Base-by-base conservation (phyloP, 2,329 filamentous ascomycete species). In the Lecanosticta acicola region DNA sequence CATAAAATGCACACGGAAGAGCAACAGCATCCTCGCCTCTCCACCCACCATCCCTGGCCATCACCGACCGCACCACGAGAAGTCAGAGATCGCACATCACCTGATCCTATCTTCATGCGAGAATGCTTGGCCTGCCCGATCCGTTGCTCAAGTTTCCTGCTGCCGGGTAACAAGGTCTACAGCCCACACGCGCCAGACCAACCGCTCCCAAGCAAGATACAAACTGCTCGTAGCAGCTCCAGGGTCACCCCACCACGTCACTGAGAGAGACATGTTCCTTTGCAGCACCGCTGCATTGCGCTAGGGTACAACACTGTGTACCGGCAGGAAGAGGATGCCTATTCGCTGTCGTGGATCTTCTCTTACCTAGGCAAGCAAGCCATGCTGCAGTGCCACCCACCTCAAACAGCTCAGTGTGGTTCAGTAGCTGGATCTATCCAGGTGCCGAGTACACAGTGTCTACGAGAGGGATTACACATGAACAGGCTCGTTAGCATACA, bases 81-180 rank as follows among this genome's bases (percentile, higher is more conserved):
- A 3, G 16, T 46, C 13, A 29, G 11, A 11, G 24, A 29, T 11
- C 24, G 5, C 5, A 29, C 20, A 21, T 46, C 43, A 46, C 37
- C 37, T 41, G 43, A 46, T 26, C 19, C 32, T 7, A 19, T 7
- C n/a, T 35, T 10, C 16, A 41, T 46, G 44, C 44, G 44, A 18
- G 32, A 20, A 18, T 19, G 32, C n/a, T 32, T 13, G 10, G 35
- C 7, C 24, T 29, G 24, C 32, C 32, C 41, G 14, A 24, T 35
- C 24, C 24, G 29, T 13, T 34, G 40, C 32, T 35, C 26, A 19
- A 32, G 24, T 29, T 32, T 43, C 24, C 29, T 26, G 21, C n/a
- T n/a, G n/a, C n/a, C n/a, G n/a, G n/a, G n/a, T n/a, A n/a, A n/a
- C n/a, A n/a, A n/a, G n/a, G n/a, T n/a, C n/a, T n/a, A n/a, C n/a